phyloP scores from a whole-genome alignment of 176 grass and related monocot genomes.

The Miscanthus lutarioriparius region DNA sequence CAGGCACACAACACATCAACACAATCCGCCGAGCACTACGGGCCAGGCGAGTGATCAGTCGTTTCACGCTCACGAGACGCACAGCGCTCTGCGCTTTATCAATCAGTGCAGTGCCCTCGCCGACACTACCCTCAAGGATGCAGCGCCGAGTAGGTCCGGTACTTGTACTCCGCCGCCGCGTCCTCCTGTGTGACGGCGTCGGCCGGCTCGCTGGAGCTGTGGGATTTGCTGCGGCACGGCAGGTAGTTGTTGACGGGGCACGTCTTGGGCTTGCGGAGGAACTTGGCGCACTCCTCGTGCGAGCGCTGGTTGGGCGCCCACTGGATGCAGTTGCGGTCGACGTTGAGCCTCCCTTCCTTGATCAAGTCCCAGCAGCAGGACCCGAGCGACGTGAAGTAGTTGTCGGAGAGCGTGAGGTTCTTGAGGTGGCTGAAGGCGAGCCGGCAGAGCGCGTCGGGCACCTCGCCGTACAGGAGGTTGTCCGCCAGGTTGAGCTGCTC shows the following conservation, averaged over 20 bases:
- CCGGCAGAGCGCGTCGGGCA: constrained; percentile 72
- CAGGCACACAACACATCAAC: constrained; percentile 28
- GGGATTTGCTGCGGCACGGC: constrained; percentile 41
- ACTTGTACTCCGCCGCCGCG: constrained; percentile 33
- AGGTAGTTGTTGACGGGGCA: constrained; percentile 53
- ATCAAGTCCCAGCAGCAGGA: constrained; percentile 60
- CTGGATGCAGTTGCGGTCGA: constrained; percentile 76
- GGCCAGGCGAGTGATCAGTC: constrained; percentile 32
- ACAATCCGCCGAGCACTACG: constrained; percentile 6
- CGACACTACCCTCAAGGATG: constrained; percentile 14
- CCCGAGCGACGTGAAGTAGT: constrained; percentile 83
- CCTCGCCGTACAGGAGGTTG: constrained; percentile 80
- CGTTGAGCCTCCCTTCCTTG: constrained; percentile 51
- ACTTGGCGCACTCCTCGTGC: constrained; percentile 67
- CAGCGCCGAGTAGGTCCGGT: constrained; percentile 47
- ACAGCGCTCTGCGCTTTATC: constrained; percentile 3
- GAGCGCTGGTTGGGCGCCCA: constrained; percentile 64
- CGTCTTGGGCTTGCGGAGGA: constrained; percentile 39
- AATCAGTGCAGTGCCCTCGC: background rate
- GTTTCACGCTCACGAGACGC: constrained; percentile 33
- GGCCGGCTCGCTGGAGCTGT: background rate
- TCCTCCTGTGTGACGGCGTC: background rate
- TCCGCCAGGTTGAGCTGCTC: constrained; percentile 82
- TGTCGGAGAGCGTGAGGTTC: constrained; percentile 79
- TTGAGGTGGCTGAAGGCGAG: constrained; percentile 50